phyloP scores from a whole-genome alignment of 2,329 filamentous ascomycete genomes.

The Monilinia vaccinii-corymbosi region DNA sequence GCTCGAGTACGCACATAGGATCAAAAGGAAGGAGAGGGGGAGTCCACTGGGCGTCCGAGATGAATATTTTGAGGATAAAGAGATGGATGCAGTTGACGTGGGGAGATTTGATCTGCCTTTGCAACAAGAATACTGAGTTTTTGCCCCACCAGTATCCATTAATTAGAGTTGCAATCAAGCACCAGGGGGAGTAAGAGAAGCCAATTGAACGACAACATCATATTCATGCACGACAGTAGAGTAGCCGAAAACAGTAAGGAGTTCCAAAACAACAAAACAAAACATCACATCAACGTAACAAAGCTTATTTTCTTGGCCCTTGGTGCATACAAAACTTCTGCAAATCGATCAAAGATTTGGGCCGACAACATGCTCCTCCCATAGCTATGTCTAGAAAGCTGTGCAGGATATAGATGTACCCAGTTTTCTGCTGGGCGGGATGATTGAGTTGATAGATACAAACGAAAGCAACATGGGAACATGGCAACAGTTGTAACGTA shows the following conservation, averaged over 20 bases:
- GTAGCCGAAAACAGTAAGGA: too few relatives aligned
- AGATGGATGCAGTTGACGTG: neutral
- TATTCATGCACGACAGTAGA: too few relatives aligned
- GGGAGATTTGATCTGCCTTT: neutral
- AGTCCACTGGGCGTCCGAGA: neutral
- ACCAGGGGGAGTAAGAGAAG: too few relatives aligned
- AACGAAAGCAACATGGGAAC: neutral
- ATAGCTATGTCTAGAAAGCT: neutral
- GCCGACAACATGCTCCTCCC: neutral
- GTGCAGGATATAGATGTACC: neutral
- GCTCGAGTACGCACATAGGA: neutral
- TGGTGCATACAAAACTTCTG: neutral
- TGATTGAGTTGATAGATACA: neutral
- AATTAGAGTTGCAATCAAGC: neutral
- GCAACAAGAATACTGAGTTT: neutral
- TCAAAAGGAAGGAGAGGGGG: neutral
- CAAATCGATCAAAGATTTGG: neutral
- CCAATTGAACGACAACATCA: neutral
- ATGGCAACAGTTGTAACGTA: neutral
- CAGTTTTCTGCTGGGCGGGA: neutral
- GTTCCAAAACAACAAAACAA: too few relatives aligned
- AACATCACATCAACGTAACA: neutral
- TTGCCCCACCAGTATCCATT: neutral
- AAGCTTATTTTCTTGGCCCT: neutral
- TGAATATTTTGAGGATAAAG: too few relatives aligned